Evolutionary conservation across 2,329 filamentous ascomycete species (phyloP), one percentile per base, ranked within the genome.

Genomic region (Cladosporium velox): DNA sequence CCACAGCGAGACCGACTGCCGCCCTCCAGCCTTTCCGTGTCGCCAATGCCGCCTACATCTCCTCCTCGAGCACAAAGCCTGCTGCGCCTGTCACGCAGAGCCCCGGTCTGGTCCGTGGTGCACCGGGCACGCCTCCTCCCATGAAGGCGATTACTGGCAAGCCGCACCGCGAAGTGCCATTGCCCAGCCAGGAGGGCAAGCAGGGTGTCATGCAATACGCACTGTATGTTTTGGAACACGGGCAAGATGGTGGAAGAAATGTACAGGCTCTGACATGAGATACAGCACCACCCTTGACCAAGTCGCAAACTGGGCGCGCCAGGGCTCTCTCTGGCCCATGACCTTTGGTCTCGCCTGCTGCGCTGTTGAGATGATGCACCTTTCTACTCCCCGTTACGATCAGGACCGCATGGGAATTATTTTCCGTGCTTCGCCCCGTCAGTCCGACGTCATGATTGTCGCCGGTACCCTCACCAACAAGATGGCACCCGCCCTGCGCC

Each of bases 401-500:
- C 91, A 95, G 77, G 92, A 96, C 81, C 88, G 92, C 47, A 84
- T 94, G 67, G 92, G 92, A 70, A 95, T 96, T 77, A 95, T 96
- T 78, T 96, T 95, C 86, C 89, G 92, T 73, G 92, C 91, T 67
- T 94, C 91, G 14, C 92, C 92, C 2, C 89, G 92, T 70, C 92
- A 96, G 79, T 91, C 91, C 68, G 92, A 96, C 79, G 90, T 96
- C 71, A 95, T 96, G 92, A 95, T 96, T 74, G 92, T 96, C 28
- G 92, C 93, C 30, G 93, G 93, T 67, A 97, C 93, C 34, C 86
- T 97, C 68, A 96, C 92, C 72, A 97, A 97, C 85, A 97, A 97
- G 84, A 97, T 97, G 93, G 92, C 92, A 0, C 92, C 93, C 2
- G 93, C 93, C 38, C 83, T 97, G 76, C 86, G 93, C 79, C 91